Evolutionary conservation across 768 basidiomycete species (phyloP), one percentile per base, ranked within the genome.

Genomic region (Piloderma croceum): DNA sequence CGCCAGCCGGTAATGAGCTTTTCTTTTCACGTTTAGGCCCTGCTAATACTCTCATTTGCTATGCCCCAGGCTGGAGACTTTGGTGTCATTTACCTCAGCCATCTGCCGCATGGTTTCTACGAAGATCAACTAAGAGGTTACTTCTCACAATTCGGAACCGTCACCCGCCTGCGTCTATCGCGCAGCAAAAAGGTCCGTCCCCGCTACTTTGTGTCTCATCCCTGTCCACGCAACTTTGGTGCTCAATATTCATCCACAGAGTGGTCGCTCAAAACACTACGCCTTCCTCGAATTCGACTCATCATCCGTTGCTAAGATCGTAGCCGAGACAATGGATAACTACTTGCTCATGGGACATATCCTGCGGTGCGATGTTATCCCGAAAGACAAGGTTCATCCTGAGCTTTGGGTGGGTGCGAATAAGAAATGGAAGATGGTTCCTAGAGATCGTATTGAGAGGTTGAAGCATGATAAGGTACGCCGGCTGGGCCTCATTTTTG

Each of bases 261-360:
- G 91, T 11, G 96, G 96, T 39, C 76, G 76, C 47, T 94, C 94
- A 34, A 99, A 97, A 64, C 94, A 97, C 62, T 98, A 94, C 62
- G 94, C 80, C 3, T 98, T 94, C 70, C 71, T 99, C 54, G 94
- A 98, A 63, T 96, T 99, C 60, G 79, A 82, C 40, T 92, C 90
- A 31, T 74, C 79, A 15, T 73, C 83, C 1, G 92, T 98, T 22
- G 93, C 96, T 0, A 68, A 92, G 56, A 97, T 99, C 47, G 96
- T 96, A 6, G 84, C 88, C 2, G 96, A 98, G 56, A 98, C 94
- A 33, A 98, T 98, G 96, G 81, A 99, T 72, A 98, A 96, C 67
- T 99, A 97, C 62, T 76, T 99, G 27, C 72, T 99, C 48, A 77
- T 86, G 74, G 93, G 94, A 6, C 94, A 96, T 57, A 85, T 99